phyloP scores from a whole-genome alignment of 495 filamentous ascomycete genomes.

The Penicillium egyptiacum region DNA sequence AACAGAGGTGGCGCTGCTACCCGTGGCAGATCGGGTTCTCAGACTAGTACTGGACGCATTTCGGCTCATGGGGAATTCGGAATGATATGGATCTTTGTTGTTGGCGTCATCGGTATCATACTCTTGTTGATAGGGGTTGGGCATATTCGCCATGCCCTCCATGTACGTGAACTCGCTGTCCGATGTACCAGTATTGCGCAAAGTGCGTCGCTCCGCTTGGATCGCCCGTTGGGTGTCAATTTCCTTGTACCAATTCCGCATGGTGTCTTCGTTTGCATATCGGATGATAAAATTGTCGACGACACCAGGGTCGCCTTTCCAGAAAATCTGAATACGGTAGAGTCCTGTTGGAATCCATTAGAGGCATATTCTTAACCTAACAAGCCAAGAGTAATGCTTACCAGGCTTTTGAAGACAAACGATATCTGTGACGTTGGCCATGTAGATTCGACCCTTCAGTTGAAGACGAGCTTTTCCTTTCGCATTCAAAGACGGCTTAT shows the following conservation, averaged over 20 bases:
- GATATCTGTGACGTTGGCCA: conserved; percentile 97
- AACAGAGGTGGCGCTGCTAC: conserved; percentile 58
- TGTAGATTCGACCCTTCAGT: conserved; percentile 96
- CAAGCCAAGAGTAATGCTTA: conserved; percentile 37
- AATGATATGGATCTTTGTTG: conserved; percentile 44
- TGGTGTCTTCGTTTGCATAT: conserved; percentile 82
- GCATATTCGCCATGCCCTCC: conserved; percentile 58
- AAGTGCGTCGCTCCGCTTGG: conserved; percentile 47
- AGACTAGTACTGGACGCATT: conserved; percentile 81
- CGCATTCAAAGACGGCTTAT: conserved; percentile 66
- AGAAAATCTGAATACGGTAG: conserved; percentile 95
- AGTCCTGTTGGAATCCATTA: conserved; percentile 55
- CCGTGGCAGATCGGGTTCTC: conserved; percentile 75
- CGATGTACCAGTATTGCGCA: conserved; percentile 58
- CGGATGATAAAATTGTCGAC: conserved; percentile 95
- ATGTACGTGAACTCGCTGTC: conserved; percentile 81
- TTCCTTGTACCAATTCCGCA: conserved; percentile 83
- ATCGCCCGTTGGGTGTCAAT: conserved; percentile 50
- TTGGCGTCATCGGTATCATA: conserved; percentile 77
- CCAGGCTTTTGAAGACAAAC: conserved; percentile 79
- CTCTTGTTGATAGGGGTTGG: conserved; percentile 78
- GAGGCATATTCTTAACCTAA: neutral
- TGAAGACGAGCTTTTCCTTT: conserved; percentile 81
- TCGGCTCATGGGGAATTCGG: conserved; percentile 61
- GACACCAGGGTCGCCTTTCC: conserved; percentile 95